Evolutionary conservation across 2,329 filamentous ascomycete species (phyloP), one percentile per base, ranked within the genome.

Genomic region (Aspergillus sp.): DNA sequence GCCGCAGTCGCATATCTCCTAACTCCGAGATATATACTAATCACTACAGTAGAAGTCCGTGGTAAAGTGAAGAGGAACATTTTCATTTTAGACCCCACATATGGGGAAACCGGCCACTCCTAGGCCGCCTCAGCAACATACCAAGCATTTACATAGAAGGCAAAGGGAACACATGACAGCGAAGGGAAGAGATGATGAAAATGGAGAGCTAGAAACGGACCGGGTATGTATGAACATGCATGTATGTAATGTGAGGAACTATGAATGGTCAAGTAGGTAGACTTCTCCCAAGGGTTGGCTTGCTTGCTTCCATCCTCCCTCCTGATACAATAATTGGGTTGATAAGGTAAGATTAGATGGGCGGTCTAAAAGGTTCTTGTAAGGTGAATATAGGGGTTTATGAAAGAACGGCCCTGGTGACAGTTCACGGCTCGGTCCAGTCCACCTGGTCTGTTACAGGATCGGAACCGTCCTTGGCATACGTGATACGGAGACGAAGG

Each of bases 361-460:
- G n/a, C 17, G 15, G 47, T 50, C 47, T 50, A 12, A 17, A n/a
- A 28, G 47, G 25, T 28, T 9, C 7, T 10, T 50, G n/a, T 32
- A 32, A 28, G 8, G 47, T 17, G 25, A 50, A 30, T 50, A 50
- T 19, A 28, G 5, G 13, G 47, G n/a, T 50, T 32, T 15, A 15
- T 50, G n/a, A 28, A 30, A 30, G 25, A 10, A 17, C 1, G 25
- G 47, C 25, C n/a, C 5, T 28, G 15, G n/a, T 19, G 17, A 30
- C 28, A n/a, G 47, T 19, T 67, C 61, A 75, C 49, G 92, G 89
- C 78, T 99, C 95, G 30, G 91, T 89, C 95, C 95, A 99, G 80
- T 97, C 96, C 60, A 98, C 92, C 79, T 98, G 93, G 72, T 99
- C 95, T 74, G 90, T 89, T 17, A 96, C 84, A 63, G 89, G 85